Evolutionary conservation across 2,329 filamentous ascomycete species (phyloP).

Genomic region (Neopestalotiopsis clavispora): DNA sequence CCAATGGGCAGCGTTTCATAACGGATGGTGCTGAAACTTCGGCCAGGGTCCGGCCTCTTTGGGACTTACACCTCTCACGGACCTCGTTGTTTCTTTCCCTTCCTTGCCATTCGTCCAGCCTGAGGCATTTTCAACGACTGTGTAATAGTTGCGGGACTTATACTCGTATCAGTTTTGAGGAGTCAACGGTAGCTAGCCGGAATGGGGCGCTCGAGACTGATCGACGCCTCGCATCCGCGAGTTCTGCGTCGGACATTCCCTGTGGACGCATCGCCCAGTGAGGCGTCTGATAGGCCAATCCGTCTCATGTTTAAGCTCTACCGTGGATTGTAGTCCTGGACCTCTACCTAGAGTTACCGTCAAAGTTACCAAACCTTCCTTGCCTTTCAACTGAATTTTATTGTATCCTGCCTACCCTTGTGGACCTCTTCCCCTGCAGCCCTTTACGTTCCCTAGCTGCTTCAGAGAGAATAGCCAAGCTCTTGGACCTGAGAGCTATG

Average conservation of each 20-base stretch:
- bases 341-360: slow-evolving; percentile 14
- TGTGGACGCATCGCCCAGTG: slow-evolving; percentile 1
- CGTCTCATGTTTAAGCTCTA: slow-evolving; percentile 26
- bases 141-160: slow-evolving; percentile 13
- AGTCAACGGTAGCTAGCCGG: slow-evolving; percentile 25
- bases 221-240: slow-evolving; percentile 27
- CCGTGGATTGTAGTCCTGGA: slow-evolving; percentile 22
- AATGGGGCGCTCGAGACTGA: slow-evolving; percentile 32
- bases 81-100: slow-evolving; percentile 17
- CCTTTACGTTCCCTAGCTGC: slow-evolving; percentile 24
- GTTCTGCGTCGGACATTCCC: slow-evolving; percentile 28
- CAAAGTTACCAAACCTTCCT: slow-evolving; percentile 20
- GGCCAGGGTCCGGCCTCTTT: slow-evolving; percentile 18
- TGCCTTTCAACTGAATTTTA: slow-evolving; percentile 9
- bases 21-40: slow-evolving; percentile 30
- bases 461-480: slow-evolving; percentile 28
- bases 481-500: slow-evolving; percentile 24
- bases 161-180: slow-evolving; percentile 5
- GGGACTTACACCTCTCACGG: slow-evolving; percentile 16
- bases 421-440: slow-evolving; percentile 26
- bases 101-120: slow-evolving; percentile 19
- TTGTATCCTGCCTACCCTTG: slow-evolving; percentile 10
- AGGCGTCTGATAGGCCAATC: slow-evolving; percentile 27
- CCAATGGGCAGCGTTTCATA: slow-evolving; percentile 30
- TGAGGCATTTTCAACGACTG: slow-evolving; percentile 31